Percentiles rank a stretch among this genome's conserved stretches.
phyloP scores from a whole-genome alignment of 2,329 filamentous ascomycete genomes.

The Botrytis aclada region DNA sequence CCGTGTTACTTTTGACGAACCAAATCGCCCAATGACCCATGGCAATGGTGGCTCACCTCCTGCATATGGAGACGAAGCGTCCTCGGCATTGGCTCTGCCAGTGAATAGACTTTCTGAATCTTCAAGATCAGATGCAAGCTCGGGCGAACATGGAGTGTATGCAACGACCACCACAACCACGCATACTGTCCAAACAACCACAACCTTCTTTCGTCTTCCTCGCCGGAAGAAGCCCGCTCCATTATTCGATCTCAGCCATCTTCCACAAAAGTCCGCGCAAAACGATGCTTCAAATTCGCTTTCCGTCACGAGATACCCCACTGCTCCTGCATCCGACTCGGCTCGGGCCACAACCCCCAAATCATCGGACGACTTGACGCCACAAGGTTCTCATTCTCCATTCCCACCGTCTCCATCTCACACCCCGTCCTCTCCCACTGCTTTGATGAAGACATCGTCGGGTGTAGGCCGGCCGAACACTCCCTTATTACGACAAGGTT shows the following conservation, averaged over 20 bases:
- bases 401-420: slow-evolving; percentile 34
- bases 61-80: slow-evolving; percentile 59
- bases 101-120: slow-evolving; percentile 75
- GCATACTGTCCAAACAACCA: slow-evolving; percentile 60
- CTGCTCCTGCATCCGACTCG: slow-evolving; percentile 42
- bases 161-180: slow-evolving; percentile 59
- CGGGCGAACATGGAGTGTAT: slow-evolving; percentile 61
- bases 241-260: slow-evolving; percentile 82
- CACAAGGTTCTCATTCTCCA: slow-evolving; percentile 29
- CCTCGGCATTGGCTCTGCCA: slow-evolving; percentile 61
- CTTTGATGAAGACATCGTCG: slow-evolving; percentile 29
- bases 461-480: slow-evolving; percentile 41
- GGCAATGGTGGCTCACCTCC: slow-evolving; percentile 45
- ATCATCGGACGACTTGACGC: slow-evolving; percentile 30
- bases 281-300: slow-evolving; percentile 35
- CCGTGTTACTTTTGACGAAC: slow-evolving; percentile 61
- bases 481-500: slow-evolving; percentile 56
- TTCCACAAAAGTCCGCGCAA: slow-evolving; percentile 70
- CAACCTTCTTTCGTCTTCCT: slow-evolving; percentile 76
- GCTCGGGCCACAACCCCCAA: slow-evolving; percentile 43
- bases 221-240: slow-evolving; percentile 72
- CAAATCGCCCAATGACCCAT: slow-evolving; percentile 48
- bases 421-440: slow-evolving; percentile 20
- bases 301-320: slow-evolving; percentile 43
- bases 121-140: slow-evolving; percentile 83